phyloP scores from a whole-genome alignment of 352 stramenopile genomes.

The Pythium aquatile region DNA sequence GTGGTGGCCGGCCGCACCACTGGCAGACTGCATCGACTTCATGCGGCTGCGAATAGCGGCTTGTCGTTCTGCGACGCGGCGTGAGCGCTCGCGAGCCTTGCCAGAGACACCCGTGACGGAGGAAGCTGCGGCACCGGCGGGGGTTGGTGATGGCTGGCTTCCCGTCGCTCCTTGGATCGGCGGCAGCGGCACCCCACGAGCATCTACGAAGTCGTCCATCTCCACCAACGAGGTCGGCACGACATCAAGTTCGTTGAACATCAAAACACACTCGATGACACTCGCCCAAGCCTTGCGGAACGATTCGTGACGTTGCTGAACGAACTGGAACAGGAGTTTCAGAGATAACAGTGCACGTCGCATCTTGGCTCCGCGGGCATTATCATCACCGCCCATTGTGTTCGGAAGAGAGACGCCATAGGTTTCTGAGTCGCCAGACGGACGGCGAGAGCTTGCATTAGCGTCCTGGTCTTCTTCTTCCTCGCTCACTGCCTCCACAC shows the following conservation, averaged over 20 bases:
- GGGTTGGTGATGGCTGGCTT: constrained; percentile 17
- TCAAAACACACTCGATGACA: constrained; percentile 82
- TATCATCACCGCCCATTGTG: constrained; percentile 53
- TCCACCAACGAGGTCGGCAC: constrained; percentile 84
- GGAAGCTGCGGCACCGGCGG: constrained; percentile 12
- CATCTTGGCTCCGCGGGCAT: constrained; percentile 67
- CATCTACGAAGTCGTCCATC: constrained; percentile 89
- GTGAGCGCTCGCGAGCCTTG: constrained; percentile 76
- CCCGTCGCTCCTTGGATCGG: constrained; percentile 47
- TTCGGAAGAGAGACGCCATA: constrained; percentile 1
- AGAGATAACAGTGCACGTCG: constrained; percentile 71
- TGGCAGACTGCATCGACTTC: constrained; percentile 72
- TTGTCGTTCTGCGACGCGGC: constrained; percentile 76
- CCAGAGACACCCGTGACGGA: constrained; percentile 56
- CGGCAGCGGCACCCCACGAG: constrained; percentile 71
- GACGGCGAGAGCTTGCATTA: not conserved
- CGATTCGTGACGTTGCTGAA: constrained; percentile 73
- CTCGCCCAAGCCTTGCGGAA: constrained; percentile 81
- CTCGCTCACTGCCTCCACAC: constrained; percentile 14
- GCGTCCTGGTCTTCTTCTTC: not conserved
- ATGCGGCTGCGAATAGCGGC: constrained; percentile 77
- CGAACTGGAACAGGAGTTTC: constrained; percentile 84
- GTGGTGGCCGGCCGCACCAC: constrained; percentile 38
- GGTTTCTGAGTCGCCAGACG: constrained; percentile 10
- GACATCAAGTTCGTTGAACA: constrained; percentile 88